Base-by-base conservation (phyloP, 2,329 filamentous ascomycete genomes). In the Calonectria leucothoes region DNA sequence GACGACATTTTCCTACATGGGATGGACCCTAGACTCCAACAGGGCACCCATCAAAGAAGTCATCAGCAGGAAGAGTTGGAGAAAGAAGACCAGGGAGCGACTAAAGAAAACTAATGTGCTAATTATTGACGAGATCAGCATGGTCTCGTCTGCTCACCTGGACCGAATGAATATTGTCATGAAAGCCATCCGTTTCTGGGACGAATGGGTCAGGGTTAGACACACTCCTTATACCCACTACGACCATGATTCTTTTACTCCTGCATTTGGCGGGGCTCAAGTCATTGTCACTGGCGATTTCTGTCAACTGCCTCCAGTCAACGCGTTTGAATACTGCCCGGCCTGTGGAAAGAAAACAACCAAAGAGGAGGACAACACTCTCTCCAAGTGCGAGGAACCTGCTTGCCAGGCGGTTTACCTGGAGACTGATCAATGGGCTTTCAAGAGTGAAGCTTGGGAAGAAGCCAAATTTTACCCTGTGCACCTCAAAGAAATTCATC, bases 111-210 rank as follows among this genome's bases (percentile, higher is more conserved):
- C 88, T 0, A 85, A 93, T 65, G 88, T 91, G 0, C 84, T 93
- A 1, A 86, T 93, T 27, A 90, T 93, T n/a, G 91, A 93, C 76
- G 92, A 93, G 81, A 90, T 94, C 70, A 91, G 88, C 74, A 93
- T 93, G 92, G 86, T 93, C 0, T 90, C 91, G 66, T 90, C 88
- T 88, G 68, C 76, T 39, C 73, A 80, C 35, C 29, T 82, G 0
- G 61, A 81, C 39, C 79, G 76, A 20, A 75, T 82, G n/a, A 79
- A 80, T 15, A 7, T 31, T n/a, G n/a, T n/a, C n/a, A n/a, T n/a
- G n/a, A n/a, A n/a, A n/a, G n/a, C n/a, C n/a, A n/a, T n/a, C n/a
- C n/a, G n/a, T 15, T 69, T 71, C 4, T 71, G 59, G 42, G 12
- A 61, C 3, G 4, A 63, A n/a, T n/a, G 27, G 20, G 1, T 7